Evolutionary conservation across 306 rosid genomes (phyloP), one percentile per base, ranked within the genome.

Genomic region (Ormosia semicastrata): DNA sequence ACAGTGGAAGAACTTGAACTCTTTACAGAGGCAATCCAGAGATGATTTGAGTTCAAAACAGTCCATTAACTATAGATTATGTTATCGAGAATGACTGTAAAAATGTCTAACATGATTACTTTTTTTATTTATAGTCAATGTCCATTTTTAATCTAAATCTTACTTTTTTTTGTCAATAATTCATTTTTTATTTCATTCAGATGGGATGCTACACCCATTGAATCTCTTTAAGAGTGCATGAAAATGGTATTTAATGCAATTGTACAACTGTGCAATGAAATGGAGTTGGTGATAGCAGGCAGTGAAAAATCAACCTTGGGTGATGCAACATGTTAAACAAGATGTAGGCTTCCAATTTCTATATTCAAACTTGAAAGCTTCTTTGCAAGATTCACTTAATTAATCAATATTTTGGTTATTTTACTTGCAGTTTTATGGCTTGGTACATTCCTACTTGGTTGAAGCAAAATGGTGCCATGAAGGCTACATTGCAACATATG

Each of bases 1-100:
- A 88, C 83, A 6, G 0, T 79, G 77, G 80, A 88, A 79, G 91
- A 88, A 59, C 88, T 88, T 8, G 70, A 82, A 8, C 73, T 82
- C 10, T 86, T 90, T 40, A 84, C 89, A 2, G 4, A 82, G 13
- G 90, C 87, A 7, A 46, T 89, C 14, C 13, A 80, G 5, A 89
- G 86, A 88, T 24, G 24, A 24, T 24, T 24, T 24, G 24, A 24
- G 24, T 24, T 24, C 24, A 24, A 24, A 24, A 24, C 24, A 1
- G 24, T 24, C 24, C 24, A 24, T 24, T 1, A 24, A 24, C 24
- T 24, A 24, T 24, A 24, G 24, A 24, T 24, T 24, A 24, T 24
- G 24, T 24, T 24, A 24, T 24, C 24, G 24, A 24, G 24, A 24
- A 24, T 24, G 24, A 24, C 24, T 24, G 24, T 24, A 24, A 24